Percentiles rank a stretch among this genome's conserved stretches.
Conservation (phyloP, 2,329 filamentous ascomycete genomes). For the Colletotrichum eleusines region DNA sequence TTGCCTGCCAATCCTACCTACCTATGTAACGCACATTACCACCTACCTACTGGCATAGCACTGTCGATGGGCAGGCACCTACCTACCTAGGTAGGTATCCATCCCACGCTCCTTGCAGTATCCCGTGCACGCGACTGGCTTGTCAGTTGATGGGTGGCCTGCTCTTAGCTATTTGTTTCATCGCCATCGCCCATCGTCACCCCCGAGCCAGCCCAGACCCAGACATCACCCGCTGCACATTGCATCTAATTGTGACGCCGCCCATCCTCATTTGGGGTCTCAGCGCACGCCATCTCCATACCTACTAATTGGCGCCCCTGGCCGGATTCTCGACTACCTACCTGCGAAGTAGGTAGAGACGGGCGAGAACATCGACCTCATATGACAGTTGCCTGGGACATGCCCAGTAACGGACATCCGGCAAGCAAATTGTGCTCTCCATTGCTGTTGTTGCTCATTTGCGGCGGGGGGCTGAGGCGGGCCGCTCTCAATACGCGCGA, state of each 20-base stretch:
- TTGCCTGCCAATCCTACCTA: not conserved
- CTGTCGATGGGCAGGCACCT: too few species aligned
- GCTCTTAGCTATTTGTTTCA: constrained; percentile 22
- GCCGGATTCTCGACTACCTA: constrained; percentile 18
- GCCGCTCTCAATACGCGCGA: not conserved
- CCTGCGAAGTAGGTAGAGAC: not conserved
- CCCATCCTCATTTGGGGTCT: constrained; percentile 22
- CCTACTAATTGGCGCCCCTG: constrained; percentile 10
- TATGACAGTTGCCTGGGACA: constrained; percentile 19
- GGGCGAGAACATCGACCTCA: constrained; percentile 11
- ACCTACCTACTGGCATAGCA: too few species aligned
- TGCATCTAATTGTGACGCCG: not conserved
- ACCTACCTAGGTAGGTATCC: too few species aligned
- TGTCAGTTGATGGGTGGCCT: not conserved
- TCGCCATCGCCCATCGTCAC: constrained; percentile 3
- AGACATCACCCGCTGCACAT: constrained; percentile 6
- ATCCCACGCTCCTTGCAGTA: constrained; percentile 6
- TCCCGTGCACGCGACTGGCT: constrained; percentile 22
- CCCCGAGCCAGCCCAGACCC: not conserved
- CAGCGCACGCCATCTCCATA: not conserved
- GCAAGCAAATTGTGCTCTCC: constrained; percentile 16
- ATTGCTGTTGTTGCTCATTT: not conserved
- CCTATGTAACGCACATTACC: not conserved
- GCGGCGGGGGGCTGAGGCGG: not conserved
- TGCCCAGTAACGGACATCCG: constrained; percentile 23